Percentiles rank a stretch among this genome's conserved stretches.
Conservation (phyloP, 305 asterid species). For the Solanum aculeatissimum region DNA sequence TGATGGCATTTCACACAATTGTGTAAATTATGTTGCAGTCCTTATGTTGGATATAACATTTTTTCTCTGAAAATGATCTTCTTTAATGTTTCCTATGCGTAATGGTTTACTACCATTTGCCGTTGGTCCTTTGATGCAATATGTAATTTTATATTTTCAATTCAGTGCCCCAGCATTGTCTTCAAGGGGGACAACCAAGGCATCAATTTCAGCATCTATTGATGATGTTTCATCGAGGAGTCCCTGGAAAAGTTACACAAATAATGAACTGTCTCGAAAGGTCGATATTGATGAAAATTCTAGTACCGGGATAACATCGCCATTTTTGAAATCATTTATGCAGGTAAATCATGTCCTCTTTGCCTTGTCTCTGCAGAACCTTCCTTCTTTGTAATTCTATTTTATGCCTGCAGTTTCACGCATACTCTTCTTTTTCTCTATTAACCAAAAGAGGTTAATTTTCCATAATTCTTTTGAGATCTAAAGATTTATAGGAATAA, state of each 20-base stretch:
- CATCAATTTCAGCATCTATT: constrained; percentile 50
- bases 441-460: not conserved
- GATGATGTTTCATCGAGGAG: constrained; percentile 76
- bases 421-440: not conserved
- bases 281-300: constrained; percentile 63
- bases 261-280: constrained; percentile 63
- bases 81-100: not conserved
- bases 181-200: constrained; percentile 45
- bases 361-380: not conserved
- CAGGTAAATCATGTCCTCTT: constrained; percentile 44
- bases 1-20: not conserved
- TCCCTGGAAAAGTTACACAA: constrained; percentile 65
- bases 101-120: not conserved
- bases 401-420: not conserved
- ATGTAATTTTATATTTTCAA: constrained; percentile 3
- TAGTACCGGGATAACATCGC: constrained; percentile 86
- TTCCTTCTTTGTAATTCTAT: not conserved
- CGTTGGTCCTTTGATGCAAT: not conserved
- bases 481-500: not conserved
- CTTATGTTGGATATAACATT: not conserved
- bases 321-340: constrained; percentile 96
- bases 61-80: not conserved
- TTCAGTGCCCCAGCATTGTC: constrained; percentile 94
- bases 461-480: not conserved
- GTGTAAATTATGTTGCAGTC: not conserved